Conservation (phyloP, 352 stramenopile species). For the Pythium oligandrum region DNA sequence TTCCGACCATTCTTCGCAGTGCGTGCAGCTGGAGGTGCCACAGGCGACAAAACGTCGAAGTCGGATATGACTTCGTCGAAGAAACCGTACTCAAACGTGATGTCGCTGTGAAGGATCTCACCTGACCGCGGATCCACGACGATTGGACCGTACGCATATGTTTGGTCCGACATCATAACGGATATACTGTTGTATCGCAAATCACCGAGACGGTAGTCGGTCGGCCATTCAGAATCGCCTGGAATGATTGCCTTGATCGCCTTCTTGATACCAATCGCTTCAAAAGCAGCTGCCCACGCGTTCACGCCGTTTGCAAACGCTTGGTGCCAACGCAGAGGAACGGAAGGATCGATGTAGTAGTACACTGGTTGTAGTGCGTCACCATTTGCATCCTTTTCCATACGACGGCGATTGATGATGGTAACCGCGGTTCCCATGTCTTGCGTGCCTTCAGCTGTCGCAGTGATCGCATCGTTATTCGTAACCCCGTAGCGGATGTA, state of each 20-base stretch:
- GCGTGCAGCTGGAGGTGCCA: slow-evolving; percentile 18
- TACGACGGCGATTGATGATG: slow-evolving; percentile 65
- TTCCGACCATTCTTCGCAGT: neutral
- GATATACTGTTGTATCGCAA: slow-evolving; percentile 86
- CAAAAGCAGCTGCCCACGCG: slow-evolving; percentile 78
- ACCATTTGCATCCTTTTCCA: slow-evolving; percentile 35
- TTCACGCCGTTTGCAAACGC: slow-evolving; percentile 59
- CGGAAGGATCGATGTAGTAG: slow-evolving; percentile 84
- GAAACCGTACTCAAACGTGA: slow-evolving; percentile 85
- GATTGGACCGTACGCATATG: slow-evolving; percentile 60
- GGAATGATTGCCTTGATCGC: slow-evolving; percentile 70
- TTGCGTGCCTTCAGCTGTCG: slow-evolving; percentile 32
- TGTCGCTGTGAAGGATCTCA: slow-evolving; percentile 86
- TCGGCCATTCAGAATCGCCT: slow-evolving; percentile 63
- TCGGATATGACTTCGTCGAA: slow-evolving; percentile 60
- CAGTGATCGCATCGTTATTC: slow-evolving; percentile 22
- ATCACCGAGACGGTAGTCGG: slow-evolving; percentile 79
- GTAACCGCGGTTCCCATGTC: slow-evolving; percentile 53
- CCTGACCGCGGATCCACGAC: slow-evolving; percentile 76
- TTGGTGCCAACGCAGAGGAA: slow-evolving; percentile 59
- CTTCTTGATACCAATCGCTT: slow-evolving; percentile 60
- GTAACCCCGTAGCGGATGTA: slow-evolving; percentile 54
- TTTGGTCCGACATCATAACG: slow-evolving; percentile 76
- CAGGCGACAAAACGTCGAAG: slow-evolving; percentile 42
- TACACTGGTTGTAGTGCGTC: slow-evolving; percentile 50